Percentiles rank a stretch among this genome's conserved stretches.
Conservation (phyloP, 768 basidiomycete genomes). For the Suillus variegatus region DNA sequence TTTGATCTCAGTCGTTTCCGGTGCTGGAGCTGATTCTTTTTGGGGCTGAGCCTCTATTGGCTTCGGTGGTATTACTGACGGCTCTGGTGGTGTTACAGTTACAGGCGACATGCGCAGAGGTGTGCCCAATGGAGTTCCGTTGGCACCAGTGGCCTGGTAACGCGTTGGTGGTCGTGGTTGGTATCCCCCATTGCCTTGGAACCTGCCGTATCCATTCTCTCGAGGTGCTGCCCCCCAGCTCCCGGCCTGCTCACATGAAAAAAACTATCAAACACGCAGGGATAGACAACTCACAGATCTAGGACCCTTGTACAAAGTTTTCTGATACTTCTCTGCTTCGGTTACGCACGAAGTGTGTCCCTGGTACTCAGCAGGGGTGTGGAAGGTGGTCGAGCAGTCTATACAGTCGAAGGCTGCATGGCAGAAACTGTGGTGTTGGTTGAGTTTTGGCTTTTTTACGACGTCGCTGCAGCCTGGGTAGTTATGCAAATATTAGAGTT, state of each 20-base stretch:
- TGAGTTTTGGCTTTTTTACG: conserved; percentile 92
- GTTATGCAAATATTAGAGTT: conserved; percentile 4
- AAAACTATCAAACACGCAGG: neutral
- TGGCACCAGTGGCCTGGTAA: conserved; percentile 56
- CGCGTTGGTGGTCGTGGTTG: conserved; percentile 27
- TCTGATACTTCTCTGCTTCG: conserved; percentile 95
- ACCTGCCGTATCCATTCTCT: conserved; percentile 35
- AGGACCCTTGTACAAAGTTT: conserved; percentile 78
- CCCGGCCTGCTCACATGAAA: conserved; percentile 18
- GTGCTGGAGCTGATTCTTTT: neutral
- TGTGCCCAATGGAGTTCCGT: conserved; percentile 70
- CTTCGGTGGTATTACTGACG: conserved; percentile 10
- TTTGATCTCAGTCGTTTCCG: conserved; percentile 5
- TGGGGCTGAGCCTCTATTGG: neutral
- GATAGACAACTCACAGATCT: conserved; percentile 41
- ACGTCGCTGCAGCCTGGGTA: conserved; percentile 77
- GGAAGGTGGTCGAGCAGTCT: conserved; percentile 87
- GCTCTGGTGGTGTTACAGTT: conserved; percentile 22
- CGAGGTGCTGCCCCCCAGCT: conserved; percentile 28
- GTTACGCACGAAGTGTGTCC: conserved; percentile 81
- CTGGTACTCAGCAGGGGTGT: conserved; percentile 76
- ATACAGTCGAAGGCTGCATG: conserved; percentile 75
- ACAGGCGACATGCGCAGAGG: conserved; percentile 52
- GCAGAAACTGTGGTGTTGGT: conserved; percentile 68
- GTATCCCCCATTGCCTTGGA: conserved; percentile 23